Base-by-base conservation (phyloP, 805 yeast species). In the Candida jianshihensis region DNA sequence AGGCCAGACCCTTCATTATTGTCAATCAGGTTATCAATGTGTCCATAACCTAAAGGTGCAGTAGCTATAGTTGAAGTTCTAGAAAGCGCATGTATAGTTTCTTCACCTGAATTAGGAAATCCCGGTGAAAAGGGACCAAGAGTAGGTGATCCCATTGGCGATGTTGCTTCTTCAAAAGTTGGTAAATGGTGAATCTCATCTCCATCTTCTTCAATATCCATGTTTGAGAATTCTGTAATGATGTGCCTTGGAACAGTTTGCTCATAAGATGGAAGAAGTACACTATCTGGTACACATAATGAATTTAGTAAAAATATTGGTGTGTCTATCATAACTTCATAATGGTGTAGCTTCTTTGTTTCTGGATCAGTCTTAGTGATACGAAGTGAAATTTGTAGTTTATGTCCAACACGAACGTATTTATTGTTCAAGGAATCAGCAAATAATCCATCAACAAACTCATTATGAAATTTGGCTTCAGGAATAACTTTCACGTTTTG, bases 281-380 rank as follows among this genome's bases (percentile, higher is more conserved):
- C 51, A 38, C 55, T 64, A 7, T 59, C 66, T 17, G 54, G 49
- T 3, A 51, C 54, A 45, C 73, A 68, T 4, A 57, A 44, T 24
- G 61, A 61, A 11, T 77, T 70, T n/a, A 73, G 60, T 15, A 75
- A 53, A 21, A 71, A 67, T 26, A 83, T 65, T 0, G 92, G 92
- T 0, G 90, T 81, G 51, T 83, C 92, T 27, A 83, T 81, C 30
- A 83, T 74, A 16, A 83, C 89, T 47, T 83, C 94, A 49, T 78
- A 83, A 54, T 83, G 89, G 48, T 81, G 87, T 61, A 75, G 58
- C 42, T 71, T 73, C 5, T 47, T 43, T 26, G 58, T 60, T 4
- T 58, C 53, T 0, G 73, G 68, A 40, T 78, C 82, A 1, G 76
- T 76, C 46, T 71, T 76, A 11, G 84, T 74, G 19, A 83, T 74